Conservation (phyloP, 176 grass and related monocot genomes). For the Raddia distichophylla region DNA sequence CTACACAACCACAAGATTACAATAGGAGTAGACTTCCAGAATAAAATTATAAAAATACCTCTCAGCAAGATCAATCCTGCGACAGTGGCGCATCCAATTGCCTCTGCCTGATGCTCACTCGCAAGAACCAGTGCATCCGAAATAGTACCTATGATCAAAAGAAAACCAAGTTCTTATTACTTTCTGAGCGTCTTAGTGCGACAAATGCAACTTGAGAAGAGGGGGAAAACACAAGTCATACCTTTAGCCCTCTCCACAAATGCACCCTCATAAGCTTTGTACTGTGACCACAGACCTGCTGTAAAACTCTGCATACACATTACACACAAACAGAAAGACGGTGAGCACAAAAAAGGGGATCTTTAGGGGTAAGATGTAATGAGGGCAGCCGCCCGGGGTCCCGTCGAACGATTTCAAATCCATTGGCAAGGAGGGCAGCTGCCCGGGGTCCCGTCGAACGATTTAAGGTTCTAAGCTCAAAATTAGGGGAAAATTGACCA, state of each 20-base stretch:
- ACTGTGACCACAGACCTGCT: constrained; percentile 58
- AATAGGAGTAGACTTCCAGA: constrained; percentile 18
- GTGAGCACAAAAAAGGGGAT: background rate
- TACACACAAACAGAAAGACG: background rate
- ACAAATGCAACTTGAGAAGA: constrained; percentile 1
- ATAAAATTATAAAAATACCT: constrained; percentile 54
- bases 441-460: too few species aligned
- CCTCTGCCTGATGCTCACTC: constrained; percentile 68
- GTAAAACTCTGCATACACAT: constrained; percentile 51
- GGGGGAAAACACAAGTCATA: background rate
- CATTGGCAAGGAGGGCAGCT: too few species aligned
- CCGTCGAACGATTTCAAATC: too few species aligned
- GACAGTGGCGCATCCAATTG: constrained; percentile 66
- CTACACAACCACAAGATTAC: constrained; percentile 20
- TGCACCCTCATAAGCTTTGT: constrained; percentile 66
- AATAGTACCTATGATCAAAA: constrained; percentile 48
- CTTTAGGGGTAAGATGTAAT: background rate
- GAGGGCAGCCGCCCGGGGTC: too few species aligned
- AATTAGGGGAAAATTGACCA: too few species aligned
- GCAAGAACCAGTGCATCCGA: constrained; percentile 65
- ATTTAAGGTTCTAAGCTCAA: too few species aligned
- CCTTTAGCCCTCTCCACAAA: constrained; percentile 70
- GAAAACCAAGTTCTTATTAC: constrained; percentile 19
- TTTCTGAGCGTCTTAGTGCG: constrained; percentile 1
- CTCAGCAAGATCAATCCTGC: constrained; percentile 67